Conservation (phyloP, 106 monocot genomes). For the Allium sativum region DNA sequence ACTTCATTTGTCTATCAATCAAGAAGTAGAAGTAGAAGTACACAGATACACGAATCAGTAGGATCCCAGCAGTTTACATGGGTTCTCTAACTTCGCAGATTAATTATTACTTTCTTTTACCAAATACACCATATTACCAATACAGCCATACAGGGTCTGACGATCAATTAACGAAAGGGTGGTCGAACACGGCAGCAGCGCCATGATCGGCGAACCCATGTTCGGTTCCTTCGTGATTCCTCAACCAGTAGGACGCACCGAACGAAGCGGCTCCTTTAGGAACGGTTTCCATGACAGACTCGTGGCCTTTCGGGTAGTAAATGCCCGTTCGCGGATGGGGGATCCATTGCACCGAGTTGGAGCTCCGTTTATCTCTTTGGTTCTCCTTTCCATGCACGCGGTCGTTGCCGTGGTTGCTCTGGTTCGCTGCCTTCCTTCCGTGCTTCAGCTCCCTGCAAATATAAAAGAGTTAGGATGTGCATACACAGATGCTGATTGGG, state of each 20-base stretch:
- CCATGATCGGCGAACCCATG: background rate
- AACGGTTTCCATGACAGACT: constrained; percentile 47
- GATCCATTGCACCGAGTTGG: constrained; percentile 22
- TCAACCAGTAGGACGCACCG: constrained; percentile 22
- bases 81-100: no score
- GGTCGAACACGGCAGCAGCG: constrained; percentile 2
- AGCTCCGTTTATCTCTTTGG: background rate
- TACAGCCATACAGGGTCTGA: no score
- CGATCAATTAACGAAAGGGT: constrained; percentile 14
- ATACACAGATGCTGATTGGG: background rate
- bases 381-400: background rate
- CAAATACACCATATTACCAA: no score
- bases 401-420: background rate
- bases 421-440: background rate
- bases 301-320: constrained; percentile 55
- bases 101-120: no score
- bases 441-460: constrained; percentile 9
- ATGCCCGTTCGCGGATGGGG: constrained; percentile 56
- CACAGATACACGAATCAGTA: no score
- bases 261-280: constrained; percentile 30
- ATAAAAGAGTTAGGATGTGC: background rate
- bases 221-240: constrained; percentile 35
- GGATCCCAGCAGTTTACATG: no score
- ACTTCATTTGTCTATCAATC: no score
- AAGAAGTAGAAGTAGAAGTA: no score